Base-by-base conservation (phyloP, 2,329 filamentous ascomycete species). In the Mycogone perniciosa region DNA sequence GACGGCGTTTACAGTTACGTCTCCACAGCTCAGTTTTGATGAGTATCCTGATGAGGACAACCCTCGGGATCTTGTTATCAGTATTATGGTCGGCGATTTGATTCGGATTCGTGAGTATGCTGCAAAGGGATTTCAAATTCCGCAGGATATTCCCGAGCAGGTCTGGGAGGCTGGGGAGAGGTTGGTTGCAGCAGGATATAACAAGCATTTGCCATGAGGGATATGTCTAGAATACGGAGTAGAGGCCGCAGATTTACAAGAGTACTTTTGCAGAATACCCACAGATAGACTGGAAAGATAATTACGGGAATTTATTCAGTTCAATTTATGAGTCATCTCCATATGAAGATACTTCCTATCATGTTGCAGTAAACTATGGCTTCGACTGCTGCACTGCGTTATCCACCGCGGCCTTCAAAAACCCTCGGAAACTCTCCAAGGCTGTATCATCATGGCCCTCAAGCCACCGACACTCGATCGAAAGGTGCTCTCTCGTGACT, bases 341-440 rank as follows among this genome's bases (percentile, higher is more conserved):
- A 20, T 20, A 20, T 20, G 20, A 20, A 20, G 20, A 20, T 20
- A 2, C 20, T 20, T 20, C 20, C 20, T 20, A 2, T 20, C 20
- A 20, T 20, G 20, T 20, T 20, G 20, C 20, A 20, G 20, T 20
- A 20, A 20, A 20, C 20, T 20, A 38, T 20, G 11, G 35, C 37
- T 47, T 49, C 20, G 40, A 41, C 7, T 37, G 43, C 9, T 45
- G 35, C 5, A 40, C 39, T 1, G 57, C 57, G 6, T 48, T 47
- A 39, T 56, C 54, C 1, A 54, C 60, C 4, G 61, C 73, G 7
- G 62, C 55, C 65, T 83, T 87, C 41, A 95, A 56, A 72, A 91
- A 89, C 0, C 89, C 90, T 54, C 84, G 86, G 56, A 99, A 89
- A 64, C 91, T 96, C 69, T 95, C 88, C 67, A 92, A 96, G 0